Evolutionary conservation across 768 basidiomycete genomes (phyloP), one percentile per base, ranked within the genome.

Genomic region (Tricholoma sp.): DNA sequence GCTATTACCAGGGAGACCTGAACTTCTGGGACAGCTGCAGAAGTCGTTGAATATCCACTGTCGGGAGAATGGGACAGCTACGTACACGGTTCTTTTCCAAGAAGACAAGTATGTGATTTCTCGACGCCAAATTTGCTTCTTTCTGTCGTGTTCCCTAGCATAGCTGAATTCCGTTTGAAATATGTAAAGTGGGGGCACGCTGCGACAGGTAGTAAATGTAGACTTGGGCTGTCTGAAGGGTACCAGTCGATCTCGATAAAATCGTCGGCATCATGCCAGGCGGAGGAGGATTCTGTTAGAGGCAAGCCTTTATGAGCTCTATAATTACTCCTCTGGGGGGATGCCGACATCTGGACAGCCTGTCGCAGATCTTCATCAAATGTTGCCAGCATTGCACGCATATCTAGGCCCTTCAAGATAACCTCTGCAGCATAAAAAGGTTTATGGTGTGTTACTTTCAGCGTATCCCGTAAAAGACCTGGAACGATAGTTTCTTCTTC

Each of bases 381-480:
- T 48, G 80, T 78, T 1, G 91, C 91, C n/a, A 87, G 72, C 59
- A 97, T 70, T 2, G 88, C 84, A 51, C 89, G 87, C 51, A 95
- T 72, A 57, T 92, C 87, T 32, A 94, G 68, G 2, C 84, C 81
- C 65, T 85, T 86, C 66, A 94, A 72, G 28, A 90, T 80, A 7
- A 96, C 82, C 69, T 96, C 92, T 36, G 90, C 90, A 2, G 89
- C 88, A 65, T 92, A 91, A 70, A 97, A 91, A 3, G 89, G 82
- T 67, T 94, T 97, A 67, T 88, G 86, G 8, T 82, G 79, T 6
- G 84, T 72, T 4, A 79, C 76, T 65, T 85, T 85, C 17, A 76
- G 77, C n/a, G 80, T 78, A 20, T 82, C 73, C 6, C 84, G 77
- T 49, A 78, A 71, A 52, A 76, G 74, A n/a, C 85, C 84, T 7